Base-by-base conservation (phyloP, 805 yeast genomes). In the Grigorovia yakushimaensis region DNA sequence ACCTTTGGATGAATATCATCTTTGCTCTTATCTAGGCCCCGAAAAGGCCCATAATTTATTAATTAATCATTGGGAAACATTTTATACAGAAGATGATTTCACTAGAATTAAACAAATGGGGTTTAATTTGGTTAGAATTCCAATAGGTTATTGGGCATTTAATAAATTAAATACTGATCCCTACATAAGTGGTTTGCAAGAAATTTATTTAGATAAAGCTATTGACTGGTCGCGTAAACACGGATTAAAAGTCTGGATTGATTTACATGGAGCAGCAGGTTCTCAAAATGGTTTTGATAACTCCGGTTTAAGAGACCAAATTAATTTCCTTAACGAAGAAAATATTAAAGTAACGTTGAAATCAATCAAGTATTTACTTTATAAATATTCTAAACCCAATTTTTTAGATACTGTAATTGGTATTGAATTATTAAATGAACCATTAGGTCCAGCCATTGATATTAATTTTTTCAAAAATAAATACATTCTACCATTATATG, bases 271-370 rank as follows among this genome's bases (percentile, higher is more conserved):
- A 52, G 95, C 84, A n/a, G 94, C 96, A 33, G 97, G 96, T 20
- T 84, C 95, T 20, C 98, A 89, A 66, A 89, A 89, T 63, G 97
- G 97, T 13, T 91, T 88, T 60, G 98, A 89, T 66, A 89, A 89
- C 71, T 86, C 95, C 8, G 98, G 98, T 23, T 69, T 77, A 52
- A 76, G 95, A 58, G 96, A 83, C 60, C 38, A 57, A 1, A 60
- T 72, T 43, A 65, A 64, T 2, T 88, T 84, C 78, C 73, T 70
- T 35, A 71, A 73, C 48, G 61, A 46, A 4, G 13, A 56, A 18
- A 81, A 82, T 59, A 67, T 74, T 41, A 65, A 72, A 30, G 55
- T 77, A 17, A 82, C 95, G 1, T 58, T 77, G 44, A 61, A 71
- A 5, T 86, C 81, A 1, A 65, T 89, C 47, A 60, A 70, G 19